Base-by-base conservation (phyloP, 257 asterid genomes). In the Fraxinus pennsylvanica region DNA sequence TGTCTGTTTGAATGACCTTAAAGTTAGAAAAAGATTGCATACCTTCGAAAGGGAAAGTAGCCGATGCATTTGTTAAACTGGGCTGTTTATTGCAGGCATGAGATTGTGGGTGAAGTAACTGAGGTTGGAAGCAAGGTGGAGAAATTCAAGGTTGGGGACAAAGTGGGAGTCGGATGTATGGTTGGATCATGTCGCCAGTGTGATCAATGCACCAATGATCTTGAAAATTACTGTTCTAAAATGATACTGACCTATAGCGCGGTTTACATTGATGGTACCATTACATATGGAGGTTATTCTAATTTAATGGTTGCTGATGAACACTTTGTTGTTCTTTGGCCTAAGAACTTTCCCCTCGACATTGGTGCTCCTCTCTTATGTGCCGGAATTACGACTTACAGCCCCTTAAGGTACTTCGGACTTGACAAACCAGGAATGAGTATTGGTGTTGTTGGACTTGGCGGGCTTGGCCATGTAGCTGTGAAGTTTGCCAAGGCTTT, bases 11-110 rank as follows among this genome's bases (percentile, higher is more conserved):
- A 41, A 57, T 25, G 27, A 25, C 27, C 27, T 25, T 25, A 25
- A 21, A 4, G 30, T 33, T 36, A 5, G 5, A 29, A 41, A 15
- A 27, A 52, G 36, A 43, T 54, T 63, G 1, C 52, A 32, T 54
- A 61, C 9, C 33, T 61, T 61, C 14, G 61, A 21, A 57, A 7
- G 68, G 32, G 68, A 21, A 25, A 3, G 14, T 17, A 36, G 0
- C 25, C 12, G 47, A 8, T 57, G 19, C 61, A 61, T 72, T 0
- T 12, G 68, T 27, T 72, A 1, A 67, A 47, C 7, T 71, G 19
- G 41, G 61, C 35, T 73, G 39, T 74, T 71, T 33, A 39, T 36
- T 65, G 17, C 85, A 91, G 96, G 84, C 94, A 91, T 43, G 96
- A 45, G 54, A 45, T 45, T 45, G 17, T 14, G 17, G 54, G 54